Evolutionary conservation across 805 yeast species (phyloP), one percentile per base, ranked within the genome.

Genomic region (Nakazawaea anatomiae): DNA sequence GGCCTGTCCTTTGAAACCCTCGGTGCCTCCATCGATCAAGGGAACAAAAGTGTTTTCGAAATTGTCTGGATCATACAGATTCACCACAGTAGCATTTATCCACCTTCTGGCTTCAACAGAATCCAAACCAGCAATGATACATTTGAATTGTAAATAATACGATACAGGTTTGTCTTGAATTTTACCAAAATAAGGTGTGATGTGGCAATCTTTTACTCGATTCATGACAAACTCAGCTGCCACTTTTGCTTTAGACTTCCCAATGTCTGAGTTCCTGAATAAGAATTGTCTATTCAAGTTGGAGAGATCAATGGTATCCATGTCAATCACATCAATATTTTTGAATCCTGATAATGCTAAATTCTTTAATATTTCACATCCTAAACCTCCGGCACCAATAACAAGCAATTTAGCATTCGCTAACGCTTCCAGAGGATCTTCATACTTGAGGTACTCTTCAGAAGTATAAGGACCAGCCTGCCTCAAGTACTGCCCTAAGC

Each of bases 1-100:
- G 11, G 90, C 79, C 60, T 92, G 96, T 3, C 99, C 99, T 56
- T 87, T 78, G 61, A 92, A 85, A 0, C 97, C 97, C 62, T 92
- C 98, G 0, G 96, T 87, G 3, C 97, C 99, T 4, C 97, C 97
- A 63, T 92, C 99, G 12, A 94, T 81, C 62, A 92, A 65, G 0
- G 90, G 89, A 43, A 82, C 80, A 18, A 80, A 64, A 1, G 72
- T 65, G 29, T 45, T 42, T 11, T 70, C 73, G 11, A 76, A 76
- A 46, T 72, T 70, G 2, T 79, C 74, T 0, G 64, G 69, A 45
- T 77, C 82, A 4, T 87, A 89, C 55, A 91, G 59, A 8, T 80
- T 73, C 1, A 87, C 80, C 30, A 92, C 66, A 11, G 80, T 76
- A 11, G 77, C 72, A 65, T 92, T 92, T 55, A 92, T 85, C 92